phyloP scores from a whole-genome alignment of 352 stramenopile genomes.

The Pythium guiyangense region DNA sequence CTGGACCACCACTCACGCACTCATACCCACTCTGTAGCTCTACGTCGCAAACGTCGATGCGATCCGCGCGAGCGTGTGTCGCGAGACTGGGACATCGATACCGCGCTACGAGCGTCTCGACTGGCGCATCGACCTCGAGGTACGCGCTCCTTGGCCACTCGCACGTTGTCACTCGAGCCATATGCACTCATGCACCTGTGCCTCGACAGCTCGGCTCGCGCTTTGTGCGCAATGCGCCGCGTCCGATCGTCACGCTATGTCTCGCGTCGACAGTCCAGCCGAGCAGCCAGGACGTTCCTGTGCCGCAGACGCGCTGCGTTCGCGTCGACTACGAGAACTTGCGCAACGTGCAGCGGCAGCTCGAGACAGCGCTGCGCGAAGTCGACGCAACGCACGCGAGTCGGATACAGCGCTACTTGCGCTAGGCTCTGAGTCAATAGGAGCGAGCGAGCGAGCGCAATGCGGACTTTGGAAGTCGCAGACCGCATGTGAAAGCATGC shows the following conservation, averaged over 20 bases:
- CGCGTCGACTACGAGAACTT: slow-evolving; percentile 65
- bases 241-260: slow-evolving; percentile 63
- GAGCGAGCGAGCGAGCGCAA: background rate
- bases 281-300: slow-evolving; percentile 17
- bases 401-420: slow-evolving; percentile 75
- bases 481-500: background rate
- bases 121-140: slow-evolving; percentile 82
- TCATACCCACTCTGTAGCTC: slow-evolving; percentile 21
- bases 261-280: slow-evolving; percentile 36
- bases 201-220: slow-evolving; percentile 48
- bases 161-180: background rate
- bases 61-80: slow-evolving; percentile 48
- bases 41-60: slow-evolving; percentile 38
- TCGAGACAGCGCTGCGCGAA: slow-evolving; percentile 67
- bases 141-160: slow-evolving; percentile 5
- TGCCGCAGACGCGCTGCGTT: slow-evolving; percentile 34
- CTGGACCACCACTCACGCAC: background rate
- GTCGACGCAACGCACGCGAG: slow-evolving; percentile 60
- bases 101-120: slow-evolving; percentile 60
- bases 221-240: slow-evolving; percentile 52
- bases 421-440: slow-evolving; percentile 15
- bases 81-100: slow-evolving; percentile 33
- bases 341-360: slow-evolving; percentile 51
- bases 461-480: background rate
- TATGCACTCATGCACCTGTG: background rate